Conservation (phyloP, 225 moss, liverwort and hornwort genomes). For the Thuidium tamariscinum region DNA sequence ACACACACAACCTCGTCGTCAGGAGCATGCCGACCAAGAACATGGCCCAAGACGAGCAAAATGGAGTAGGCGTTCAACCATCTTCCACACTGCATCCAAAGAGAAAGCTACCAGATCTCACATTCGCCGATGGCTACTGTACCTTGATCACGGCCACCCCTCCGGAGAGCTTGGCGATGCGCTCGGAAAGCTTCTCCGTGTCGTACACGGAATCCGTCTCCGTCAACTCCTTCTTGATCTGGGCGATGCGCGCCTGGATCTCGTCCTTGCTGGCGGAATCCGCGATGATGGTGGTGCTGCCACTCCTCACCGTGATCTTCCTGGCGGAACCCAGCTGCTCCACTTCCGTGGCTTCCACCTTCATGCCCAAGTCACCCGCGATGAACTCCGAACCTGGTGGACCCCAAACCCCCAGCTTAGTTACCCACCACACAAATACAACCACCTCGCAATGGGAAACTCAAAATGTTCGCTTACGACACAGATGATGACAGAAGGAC, state of each 20-base stretch:
- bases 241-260: slow-evolving; percentile 84
- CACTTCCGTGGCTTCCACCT: slow-evolving; percentile 50
- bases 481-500: neutral
- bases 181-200: slow-evolving; percentile 95
- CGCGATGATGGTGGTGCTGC: slow-evolving; percentile 73
- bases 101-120: neutral
- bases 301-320: slow-evolving; percentile 65
- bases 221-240: slow-evolving; percentile 88
- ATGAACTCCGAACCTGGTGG: slow-evolving; percentile 70
- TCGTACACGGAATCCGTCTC: slow-evolving; percentile 93
- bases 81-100: neutral
- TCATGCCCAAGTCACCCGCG: slow-evolving; percentile 78
- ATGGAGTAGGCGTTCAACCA: rapidly evolving
- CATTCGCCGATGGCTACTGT: neutral
- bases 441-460: neutral
- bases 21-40: neutral
- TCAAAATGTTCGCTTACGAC: neutral
- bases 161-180: slow-evolving; percentile 84
- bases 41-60: neutral
- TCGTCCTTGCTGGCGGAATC: slow-evolving; percentile 93
- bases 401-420: neutral
- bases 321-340: slow-evolving; percentile 82
- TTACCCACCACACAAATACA: neutral
- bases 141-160: slow-evolving; percentile 91
- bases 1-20: neutral